Evolutionary conservation across 2,329 filamentous ascomycete genomes (phyloP), one percentile per base, ranked within the genome.

Genomic region (Beauveria sp.): DNA sequence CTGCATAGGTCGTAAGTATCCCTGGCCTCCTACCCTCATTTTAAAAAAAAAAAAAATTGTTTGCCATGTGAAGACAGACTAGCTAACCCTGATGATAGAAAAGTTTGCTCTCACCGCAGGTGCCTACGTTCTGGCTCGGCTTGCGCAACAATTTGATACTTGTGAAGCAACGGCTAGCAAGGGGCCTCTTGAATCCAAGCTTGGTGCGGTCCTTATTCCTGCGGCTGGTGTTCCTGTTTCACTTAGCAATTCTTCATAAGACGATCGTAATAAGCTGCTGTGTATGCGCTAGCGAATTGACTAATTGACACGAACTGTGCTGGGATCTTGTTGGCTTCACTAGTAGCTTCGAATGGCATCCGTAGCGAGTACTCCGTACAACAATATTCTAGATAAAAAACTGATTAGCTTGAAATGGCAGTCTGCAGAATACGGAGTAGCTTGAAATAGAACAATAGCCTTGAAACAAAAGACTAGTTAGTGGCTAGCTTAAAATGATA

Each of bases 1-100:
- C 16, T 64, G 63, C 51, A 60, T 60, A 6, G 58, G 58, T 28
- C 58, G 53, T 55, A 43, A 46, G 53, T 55, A 22, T 18, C 12
- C 37, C 37, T n/a, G 26, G n/a, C 14, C 14, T 48, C 46, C 1
- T 43, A n/a, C 10, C 40, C 18, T n/a, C 3, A 4, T 34, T 34
- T 22, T 22, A 22, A 22, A 22, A 22, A 1, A 14, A 1, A 34
- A 34, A 12, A 1, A 16, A 16, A 5, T 16, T 37, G 4, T 37
- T 16, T 37, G 34, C 2, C 3, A 6, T 14, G 5, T 6, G 0
- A 22, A 14, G 3, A 46, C 43, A 12, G 5, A 5, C 43, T 2
- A 14, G 24, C 52, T 55, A 30, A 44, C 40, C n/a, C 2, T 24
- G 18, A 7, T 8, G 24, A 9, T 30, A 55, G 53, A 55, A 46